Evolutionary conservation across 306 rosid species (phyloP), one percentile per base, ranked within the genome.

Genomic region (Morella rubra): DNA sequence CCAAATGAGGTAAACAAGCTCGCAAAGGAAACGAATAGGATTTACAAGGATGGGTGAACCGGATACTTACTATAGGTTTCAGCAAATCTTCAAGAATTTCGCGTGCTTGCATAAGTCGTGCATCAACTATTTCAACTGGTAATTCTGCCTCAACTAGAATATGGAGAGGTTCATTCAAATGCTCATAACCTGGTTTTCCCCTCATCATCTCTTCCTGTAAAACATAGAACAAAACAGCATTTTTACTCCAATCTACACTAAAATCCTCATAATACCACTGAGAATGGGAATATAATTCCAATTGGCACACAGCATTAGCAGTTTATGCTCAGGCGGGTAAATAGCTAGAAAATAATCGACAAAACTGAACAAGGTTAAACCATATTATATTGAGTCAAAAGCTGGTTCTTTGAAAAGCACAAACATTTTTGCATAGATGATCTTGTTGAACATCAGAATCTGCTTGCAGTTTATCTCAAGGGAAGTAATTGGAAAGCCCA

Each of bases 161-260:
- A 81, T 93, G 98, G 75, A 93, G 98, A 81, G 98, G 98, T 76
- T 91, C 98, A 52, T 89, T 93, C 83, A 93, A 81, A 84, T 93
- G 98, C 73, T 93, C 98, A 76, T 93, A 93, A 51, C 98, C 98
- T 8, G 93, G 95, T 79, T 93, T 93, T 19, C 96, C 98, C 59
- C 98, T 85, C 98, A 93, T 91, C 96, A 91, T 81, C 72, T 93
- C 96, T 82, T 93, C 98, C 98, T 93, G 75, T 71, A 79, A 70
- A 16, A 81, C 32, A 82, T n/a, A 71, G 60, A 73, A 14, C 76
- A 50, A 32, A 2, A 32, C 3, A 3, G 3, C 37, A 32, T 32
- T 32, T 32, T 32, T 37, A 79, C 11, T 65, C 45, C 16, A 37
- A 52, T 69, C n/a, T 56, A 52, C 24, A 65, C 5, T 74, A 54